A percentile compares a stretch with the other conserved stretches of the same genome.
Evolutionary conservation across 306 rosid species (phyloP).

Genomic region (Astragalus glycyphyllos): DNA sequence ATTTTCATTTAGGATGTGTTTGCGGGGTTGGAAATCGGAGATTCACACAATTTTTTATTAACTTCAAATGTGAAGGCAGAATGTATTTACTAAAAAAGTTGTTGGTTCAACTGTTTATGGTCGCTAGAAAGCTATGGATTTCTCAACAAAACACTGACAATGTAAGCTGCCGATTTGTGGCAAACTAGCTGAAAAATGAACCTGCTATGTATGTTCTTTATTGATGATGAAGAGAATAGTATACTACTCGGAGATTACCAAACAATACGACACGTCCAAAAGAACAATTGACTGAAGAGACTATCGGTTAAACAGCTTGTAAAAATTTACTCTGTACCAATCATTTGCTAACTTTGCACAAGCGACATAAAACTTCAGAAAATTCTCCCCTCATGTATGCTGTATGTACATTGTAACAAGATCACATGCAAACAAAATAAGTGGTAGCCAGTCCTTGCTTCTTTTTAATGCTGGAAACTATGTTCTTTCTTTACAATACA

Average conservation of each 20-base stretch:
- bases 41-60: too few species aligned
- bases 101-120: too few species aligned
- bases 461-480: background rate
- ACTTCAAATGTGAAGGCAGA: too few species aligned
- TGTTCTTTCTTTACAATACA: slow-evolving; percentile 49
- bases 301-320: background rate
- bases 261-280: background rate
- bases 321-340: background rate
- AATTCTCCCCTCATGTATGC: background rate
- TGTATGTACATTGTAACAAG: slow-evolving; percentile 32
- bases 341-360: slow-evolving; percentile 1
- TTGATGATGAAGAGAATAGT: background rate
- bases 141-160: background rate
- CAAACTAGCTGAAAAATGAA: background rate
- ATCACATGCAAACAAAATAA: slow-evolving; percentile 15
- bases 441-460: slow-evolving; percentile 2
- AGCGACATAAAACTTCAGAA: background rate
- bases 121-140: background rate
- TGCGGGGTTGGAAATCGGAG: too few species aligned
- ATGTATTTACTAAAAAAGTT: too few species aligned
- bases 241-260: background rate
- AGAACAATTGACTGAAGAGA: background rate
- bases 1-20: background rate
- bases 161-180: background rate
- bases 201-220: background rate